These are phyloP conservation scores for Batrachochytrium dendrobatidis DNA, from an alignment of 371 early-diverging fungal species.

Conservation along the genomic window DNA sequence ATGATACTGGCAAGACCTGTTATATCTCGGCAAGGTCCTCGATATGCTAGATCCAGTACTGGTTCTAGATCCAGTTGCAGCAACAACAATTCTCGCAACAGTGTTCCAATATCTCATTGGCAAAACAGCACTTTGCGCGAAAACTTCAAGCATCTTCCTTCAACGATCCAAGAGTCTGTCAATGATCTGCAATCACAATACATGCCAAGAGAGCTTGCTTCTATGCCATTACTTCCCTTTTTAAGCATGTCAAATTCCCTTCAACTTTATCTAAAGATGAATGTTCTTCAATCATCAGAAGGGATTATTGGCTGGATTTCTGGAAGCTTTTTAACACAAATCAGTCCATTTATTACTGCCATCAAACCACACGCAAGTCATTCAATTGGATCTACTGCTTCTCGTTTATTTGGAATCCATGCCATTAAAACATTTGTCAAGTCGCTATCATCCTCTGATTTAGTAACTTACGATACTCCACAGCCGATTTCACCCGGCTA, in stretches of 20 bases:
- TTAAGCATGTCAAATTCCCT: constrained; percentile 16
- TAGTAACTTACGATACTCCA: not conserved
- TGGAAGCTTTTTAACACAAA: constrained; percentile 9
- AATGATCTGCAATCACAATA: not conserved
- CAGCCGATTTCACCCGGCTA: constrained; percentile 8
- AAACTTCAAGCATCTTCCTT: no score
- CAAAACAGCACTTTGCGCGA: no score
- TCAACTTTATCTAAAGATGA: constrained; percentile 17
- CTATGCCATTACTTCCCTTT: constrained; percentile 15
- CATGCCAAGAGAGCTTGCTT: not conserved
- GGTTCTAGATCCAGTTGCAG: constrained; percentile 7
- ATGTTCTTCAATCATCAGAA: constrained; percentile 8
- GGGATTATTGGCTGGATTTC: constrained; percentile 14
- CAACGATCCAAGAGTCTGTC: not conserved
- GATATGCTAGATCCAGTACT: constrained; percentile 10
- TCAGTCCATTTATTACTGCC: constrained; percentile 5
- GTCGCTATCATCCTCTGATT: not conserved
- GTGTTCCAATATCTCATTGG: no score
- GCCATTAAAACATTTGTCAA: not conserved
- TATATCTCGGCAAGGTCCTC: not conserved
- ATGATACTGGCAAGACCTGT: not conserved
- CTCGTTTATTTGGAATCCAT: not conserved
- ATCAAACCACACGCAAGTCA: not conserved
- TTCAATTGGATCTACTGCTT: not conserved
- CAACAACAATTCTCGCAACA: not conserved